phyloP scores from a whole-genome alignment of 139 green algal species.

The Coelastrella sp. region DNA sequence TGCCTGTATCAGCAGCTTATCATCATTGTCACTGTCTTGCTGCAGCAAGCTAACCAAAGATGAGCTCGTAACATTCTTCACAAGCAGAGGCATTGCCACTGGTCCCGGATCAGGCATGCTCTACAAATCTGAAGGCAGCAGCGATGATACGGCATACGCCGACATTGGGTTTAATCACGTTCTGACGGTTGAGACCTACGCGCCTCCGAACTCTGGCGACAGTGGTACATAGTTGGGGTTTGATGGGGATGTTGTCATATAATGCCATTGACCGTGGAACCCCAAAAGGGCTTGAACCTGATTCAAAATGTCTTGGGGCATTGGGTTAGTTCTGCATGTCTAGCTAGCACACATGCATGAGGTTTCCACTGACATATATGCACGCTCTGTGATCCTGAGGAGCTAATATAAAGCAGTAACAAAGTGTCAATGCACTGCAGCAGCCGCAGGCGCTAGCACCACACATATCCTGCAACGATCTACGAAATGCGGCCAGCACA shows the following conservation, averaged over 20 bases:
- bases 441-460: too few species aligned
- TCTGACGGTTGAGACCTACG: slow-evolving; percentile 7
- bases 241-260: background rate
- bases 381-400: too few species aligned
- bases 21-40: background rate
- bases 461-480: too few species aligned
- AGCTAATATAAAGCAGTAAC: too few species aligned
- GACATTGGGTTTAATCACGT: background rate
- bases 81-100: background rate
- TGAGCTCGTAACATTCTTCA: background rate
- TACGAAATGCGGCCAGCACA: too few species aligned
- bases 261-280: background rate
- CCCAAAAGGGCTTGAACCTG: too few species aligned
- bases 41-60: background rate
- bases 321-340: too few species aligned
- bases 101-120: background rate
- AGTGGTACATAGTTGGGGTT: background rate
- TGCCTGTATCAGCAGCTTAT: background rate
- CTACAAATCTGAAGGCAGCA: background rate
- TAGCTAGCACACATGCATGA: too few species aligned
- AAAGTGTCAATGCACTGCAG: too few species aligned
- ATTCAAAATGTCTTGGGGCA: too few species aligned
- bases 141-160: background rate
- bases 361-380: too few species aligned
- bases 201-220: background rate